Evolutionary conservation across 495 filamentous ascomycete genomes (phyloP).

Genomic region (Pseudomonodictys pantanalensis): DNA sequence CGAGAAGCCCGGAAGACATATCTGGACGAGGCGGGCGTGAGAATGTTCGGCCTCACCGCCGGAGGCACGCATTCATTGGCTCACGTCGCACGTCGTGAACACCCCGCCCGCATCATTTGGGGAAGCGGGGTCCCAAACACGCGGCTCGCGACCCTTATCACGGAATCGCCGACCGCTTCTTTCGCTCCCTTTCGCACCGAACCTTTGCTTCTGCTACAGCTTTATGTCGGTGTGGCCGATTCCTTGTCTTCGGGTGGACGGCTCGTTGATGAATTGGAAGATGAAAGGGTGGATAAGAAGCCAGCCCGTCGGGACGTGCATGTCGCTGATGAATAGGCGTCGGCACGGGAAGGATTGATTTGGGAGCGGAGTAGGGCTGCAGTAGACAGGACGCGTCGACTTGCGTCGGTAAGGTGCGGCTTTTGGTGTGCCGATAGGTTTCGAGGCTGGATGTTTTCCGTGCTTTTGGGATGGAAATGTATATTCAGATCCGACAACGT

Average conservation of each 20-base stretch:
- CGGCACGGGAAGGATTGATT: too few species aligned
- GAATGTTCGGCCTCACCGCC: conserved; percentile 37
- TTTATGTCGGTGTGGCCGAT: conserved; percentile 17
- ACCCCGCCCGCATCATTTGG: conserved; percentile 36
- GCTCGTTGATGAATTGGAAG: too few species aligned
- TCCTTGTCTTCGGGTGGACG: not conserved
- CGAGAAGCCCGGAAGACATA: not conserved
- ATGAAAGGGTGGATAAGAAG: too few species aligned
- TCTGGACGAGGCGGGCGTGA: conserved; percentile 42
- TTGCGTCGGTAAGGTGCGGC: conserved; percentile 11
- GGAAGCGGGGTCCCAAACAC: conserved; percentile 34
- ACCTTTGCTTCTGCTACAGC: too few species aligned
- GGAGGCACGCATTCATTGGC: conserved; percentile 46
- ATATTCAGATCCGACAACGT: too few species aligned
- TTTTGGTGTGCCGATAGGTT: not conserved
- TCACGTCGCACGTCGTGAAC: conserved; percentile 40
- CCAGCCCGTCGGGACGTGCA: too few species aligned
- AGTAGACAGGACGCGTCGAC: not conserved
- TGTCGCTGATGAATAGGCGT: too few species aligned
- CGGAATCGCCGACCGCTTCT: conserved; percentile 27
- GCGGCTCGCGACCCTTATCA: conserved; percentile 18
- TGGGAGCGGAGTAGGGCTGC: not conserved
- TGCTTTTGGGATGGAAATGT: too few species aligned
- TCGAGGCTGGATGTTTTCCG: too few species aligned
- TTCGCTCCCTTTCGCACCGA: too few species aligned